phyloP scores from a whole-genome alignment of 1,284 basidiomycete species.

The Irpex sp. region DNA sequence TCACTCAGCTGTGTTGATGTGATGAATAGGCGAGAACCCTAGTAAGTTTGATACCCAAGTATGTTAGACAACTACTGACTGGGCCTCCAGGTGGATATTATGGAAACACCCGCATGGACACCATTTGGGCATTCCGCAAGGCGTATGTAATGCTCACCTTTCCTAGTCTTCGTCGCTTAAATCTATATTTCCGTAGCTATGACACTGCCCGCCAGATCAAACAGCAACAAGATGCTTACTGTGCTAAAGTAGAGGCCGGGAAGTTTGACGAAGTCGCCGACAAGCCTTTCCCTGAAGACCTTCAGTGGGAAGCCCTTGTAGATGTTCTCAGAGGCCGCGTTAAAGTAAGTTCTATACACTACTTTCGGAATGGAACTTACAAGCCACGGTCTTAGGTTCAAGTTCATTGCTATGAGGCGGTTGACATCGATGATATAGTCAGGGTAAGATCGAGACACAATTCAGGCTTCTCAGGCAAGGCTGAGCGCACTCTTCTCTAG shows the following conservation, averaged over 20 bases:
- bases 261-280: conserved; percentile 53
- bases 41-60: conserved; percentile 16
- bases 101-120: conserved; percentile 40
- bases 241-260: conserved; percentile 46
- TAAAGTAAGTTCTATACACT: conserved; percentile 54
- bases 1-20: neutral
- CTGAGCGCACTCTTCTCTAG: conserved; percentile 14
- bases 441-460: conserved; percentile 35
- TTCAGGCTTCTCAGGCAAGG: neutral
- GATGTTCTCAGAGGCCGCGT: conserved; percentile 77
- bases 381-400: conserved; percentile 38
- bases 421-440: conserved; percentile 73
- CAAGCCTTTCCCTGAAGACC: conserved; percentile 63
- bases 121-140: conserved; percentile 38
- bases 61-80: neutral
- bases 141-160: conserved; percentile 22
- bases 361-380: neutral
- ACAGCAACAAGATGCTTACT: conserved; percentile 69
- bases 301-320: conserved; percentile 80
- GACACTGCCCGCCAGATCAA: conserved; percentile 69
- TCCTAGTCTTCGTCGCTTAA: neutral
- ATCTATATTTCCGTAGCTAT: conserved; percentile 40
- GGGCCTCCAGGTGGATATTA: conserved; percentile 28
- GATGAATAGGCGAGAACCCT: conserved; percentile 29
- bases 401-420: conserved; percentile 76